A percentile compares a stretch with the other conserved stretches of the same genome.
phyloP scores from a whole-genome alignment of 495 filamentous ascomycete species.

The Neurospora tetrasperma region DNA sequence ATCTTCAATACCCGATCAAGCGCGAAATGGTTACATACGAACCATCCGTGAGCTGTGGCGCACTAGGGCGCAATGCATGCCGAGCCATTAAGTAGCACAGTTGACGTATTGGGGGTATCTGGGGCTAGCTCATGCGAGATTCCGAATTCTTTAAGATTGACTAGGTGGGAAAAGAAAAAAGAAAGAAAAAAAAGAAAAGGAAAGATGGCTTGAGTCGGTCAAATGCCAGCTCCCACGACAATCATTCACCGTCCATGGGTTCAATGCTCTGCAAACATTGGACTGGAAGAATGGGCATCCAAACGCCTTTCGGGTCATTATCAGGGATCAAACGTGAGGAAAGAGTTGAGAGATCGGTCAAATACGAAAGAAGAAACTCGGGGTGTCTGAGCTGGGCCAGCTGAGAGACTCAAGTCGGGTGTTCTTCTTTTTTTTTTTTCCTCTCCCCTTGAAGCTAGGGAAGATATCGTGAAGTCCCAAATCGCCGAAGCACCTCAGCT shows the following conservation, averaged over 20 bases:
- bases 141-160: neutral
- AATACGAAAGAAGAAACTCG: neutral
- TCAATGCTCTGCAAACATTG: neutral
- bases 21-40: neutral
- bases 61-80: neutral
- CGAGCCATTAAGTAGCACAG: neutral
- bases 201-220: neutral
- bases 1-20: neutral
- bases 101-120: neutral
- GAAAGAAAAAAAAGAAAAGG: neutral
- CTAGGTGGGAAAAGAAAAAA: neutral
- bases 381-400: neutral
- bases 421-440: neutral
- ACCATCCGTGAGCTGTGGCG: neutral
- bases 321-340: neutral
- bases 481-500: neutral
- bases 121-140: neutral
- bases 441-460: neutral
- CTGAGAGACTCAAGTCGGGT: neutral
- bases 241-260: neutral
- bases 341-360: neutral
- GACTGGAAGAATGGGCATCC: neutral
- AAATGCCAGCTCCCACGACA: neutral
- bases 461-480: neutral
- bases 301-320: neutral